phyloP scores from a whole-genome alignment of 2,329 filamentous ascomycete species.

The Diaporthe sp. region DNA sequence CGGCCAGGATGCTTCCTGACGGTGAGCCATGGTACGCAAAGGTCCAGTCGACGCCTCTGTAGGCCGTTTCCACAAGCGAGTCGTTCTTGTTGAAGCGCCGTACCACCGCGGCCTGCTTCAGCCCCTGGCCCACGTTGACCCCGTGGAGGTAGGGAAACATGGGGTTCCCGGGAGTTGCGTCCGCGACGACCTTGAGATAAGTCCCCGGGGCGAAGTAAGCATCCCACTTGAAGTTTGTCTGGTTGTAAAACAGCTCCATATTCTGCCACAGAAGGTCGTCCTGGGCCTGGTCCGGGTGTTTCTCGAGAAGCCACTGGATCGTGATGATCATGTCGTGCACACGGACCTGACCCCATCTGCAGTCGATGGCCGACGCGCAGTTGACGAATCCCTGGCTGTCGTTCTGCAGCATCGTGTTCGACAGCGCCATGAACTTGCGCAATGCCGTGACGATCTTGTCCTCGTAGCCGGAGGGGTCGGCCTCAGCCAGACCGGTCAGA shows the following conservation, averaged over 20 bases:
- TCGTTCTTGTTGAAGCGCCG: conserved; percentile 61
- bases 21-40: conserved; percentile 62
- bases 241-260: conserved; percentile 48
- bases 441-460: conserved; percentile 42
- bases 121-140: conserved; percentile 62
- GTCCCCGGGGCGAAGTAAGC: conserved; percentile 54
- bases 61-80: conserved; percentile 54
- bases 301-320: conserved; percentile 51
- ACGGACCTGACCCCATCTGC: conserved; percentile 44
- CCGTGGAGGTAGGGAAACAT: conserved; percentile 60
- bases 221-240: conserved; percentile 54
- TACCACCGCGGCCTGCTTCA: conserved; percentile 61
- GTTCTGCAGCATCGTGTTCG: conserved; percentile 44
- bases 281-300: conserved; percentile 45
- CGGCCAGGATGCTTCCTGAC: conserved; percentile 63
- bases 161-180: conserved; percentile 50
- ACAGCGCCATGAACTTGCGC: conserved; percentile 43
- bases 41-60: conserved; percentile 61
- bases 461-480: conserved; percentile 44
- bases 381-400: conserved; percentile 42
- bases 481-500: conserved; percentile 52
- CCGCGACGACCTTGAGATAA: conserved; percentile 54
- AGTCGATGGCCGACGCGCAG: conserved; percentile 42
- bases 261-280: conserved; percentile 48
- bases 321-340: conserved; percentile 45